Evolutionary conservation across 352 stramenopile species (phyloP).

Genomic region (Globisporangium ultimum): DNA sequence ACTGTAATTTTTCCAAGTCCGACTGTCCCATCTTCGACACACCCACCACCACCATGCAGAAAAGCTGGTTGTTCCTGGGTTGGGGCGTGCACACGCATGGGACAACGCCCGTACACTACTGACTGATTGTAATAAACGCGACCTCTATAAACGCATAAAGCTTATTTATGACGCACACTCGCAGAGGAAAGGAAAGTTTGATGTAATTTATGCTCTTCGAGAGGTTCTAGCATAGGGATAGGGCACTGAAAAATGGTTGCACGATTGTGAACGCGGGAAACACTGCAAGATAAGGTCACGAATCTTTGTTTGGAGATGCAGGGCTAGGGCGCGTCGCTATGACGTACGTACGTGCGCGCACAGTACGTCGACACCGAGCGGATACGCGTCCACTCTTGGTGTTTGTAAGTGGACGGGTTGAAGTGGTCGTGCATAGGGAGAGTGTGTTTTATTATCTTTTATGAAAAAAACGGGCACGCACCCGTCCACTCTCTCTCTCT

Average conservation of each 20-base stretch:
- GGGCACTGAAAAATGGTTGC: not conserved
- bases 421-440: not conserved
- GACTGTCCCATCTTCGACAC: conserved; percentile 1
- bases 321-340: not conserved
- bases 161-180: not conserved
- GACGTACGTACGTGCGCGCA: not conserved
- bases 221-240: not conserved
- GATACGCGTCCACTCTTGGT: not conserved
- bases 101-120: not conserved
- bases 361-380: not conserved
- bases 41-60: not conserved
- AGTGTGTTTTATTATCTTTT: not conserved
- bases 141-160: not conserved
- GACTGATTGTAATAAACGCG: not conserved
- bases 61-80: not conserved
- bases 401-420: not conserved
- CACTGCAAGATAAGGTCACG: not conserved
- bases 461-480: too few species aligned
- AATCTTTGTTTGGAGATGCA: not conserved
- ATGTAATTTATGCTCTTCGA: not conserved
- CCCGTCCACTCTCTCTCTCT: not conserved
- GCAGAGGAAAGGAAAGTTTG: too few species aligned
- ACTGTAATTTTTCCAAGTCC: not conserved
- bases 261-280: not conserved
- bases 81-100: not conserved